Percentiles rank a stretch among this genome's conserved stretches.
Conservation (phyloP, 2,329 filamentous ascomycete species). For the Plectosphaerella cucumerina region DNA sequence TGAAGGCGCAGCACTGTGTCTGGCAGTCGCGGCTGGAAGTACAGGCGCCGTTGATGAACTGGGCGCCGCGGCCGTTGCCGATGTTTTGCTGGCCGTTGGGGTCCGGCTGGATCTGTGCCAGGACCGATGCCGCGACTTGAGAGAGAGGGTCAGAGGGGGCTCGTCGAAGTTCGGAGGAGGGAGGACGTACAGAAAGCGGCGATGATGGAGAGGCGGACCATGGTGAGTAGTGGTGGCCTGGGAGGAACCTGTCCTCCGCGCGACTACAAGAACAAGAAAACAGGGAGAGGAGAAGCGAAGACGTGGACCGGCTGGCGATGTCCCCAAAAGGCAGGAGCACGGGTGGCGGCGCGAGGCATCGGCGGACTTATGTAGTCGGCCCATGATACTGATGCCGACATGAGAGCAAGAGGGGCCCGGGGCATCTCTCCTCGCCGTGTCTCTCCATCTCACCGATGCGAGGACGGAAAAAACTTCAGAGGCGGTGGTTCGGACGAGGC, state of each 20-base stretch:
- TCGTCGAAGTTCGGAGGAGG: constrained; percentile 8
- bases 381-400: too few species aligned
- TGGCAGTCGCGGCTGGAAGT: constrained; percentile 21
- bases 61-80: constrained; percentile 18
- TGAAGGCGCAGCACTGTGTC: constrained; percentile 17
- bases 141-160: neutral
- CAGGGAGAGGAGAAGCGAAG: neutral
- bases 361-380: too few species aligned
- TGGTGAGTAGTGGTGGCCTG: neutral
- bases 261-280: neutral
- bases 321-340: neutral
- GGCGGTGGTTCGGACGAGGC: neutral
- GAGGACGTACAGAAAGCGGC: constrained; percentile 9
- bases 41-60: constrained; percentile 25
- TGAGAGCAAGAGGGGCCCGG: too few species aligned
- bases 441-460: too few species aligned
- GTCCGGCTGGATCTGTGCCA: constrained; percentile 16
- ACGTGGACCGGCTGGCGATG: neutral
- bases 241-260: neutral
- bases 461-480: neutral
- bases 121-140: constrained; percentile 13
- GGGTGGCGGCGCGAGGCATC: too few species aligned
- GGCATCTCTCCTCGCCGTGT: too few species aligned
- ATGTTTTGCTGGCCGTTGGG: constrained; percentile 21
- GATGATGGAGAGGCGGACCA: constrained; percentile 9